Evolutionary conservation across 257 asterid species (phyloP).

Genomic region (Catharanthus roseus): DNA sequence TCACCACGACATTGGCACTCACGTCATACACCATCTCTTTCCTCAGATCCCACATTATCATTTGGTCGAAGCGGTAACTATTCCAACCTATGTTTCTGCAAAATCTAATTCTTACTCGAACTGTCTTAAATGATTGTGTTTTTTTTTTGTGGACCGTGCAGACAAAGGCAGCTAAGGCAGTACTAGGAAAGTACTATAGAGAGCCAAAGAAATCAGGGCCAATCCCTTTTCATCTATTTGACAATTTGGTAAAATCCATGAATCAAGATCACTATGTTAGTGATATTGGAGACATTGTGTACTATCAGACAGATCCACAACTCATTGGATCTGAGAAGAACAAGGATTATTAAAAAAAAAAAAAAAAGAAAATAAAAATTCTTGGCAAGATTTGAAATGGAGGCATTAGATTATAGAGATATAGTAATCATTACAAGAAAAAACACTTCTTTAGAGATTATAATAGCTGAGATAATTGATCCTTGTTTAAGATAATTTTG

Average conservation of each 20-base stretch:
- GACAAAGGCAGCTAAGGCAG: conserved; percentile 65
- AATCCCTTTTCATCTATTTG: conserved; percentile 56
- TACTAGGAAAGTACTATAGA: conserved; percentile 67
- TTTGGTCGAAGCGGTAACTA: conserved; percentile 76
- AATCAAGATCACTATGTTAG: conserved; percentile 64
- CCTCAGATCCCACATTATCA: conserved; percentile 95
- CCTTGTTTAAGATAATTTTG: background rate
- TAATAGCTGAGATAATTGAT: no score
- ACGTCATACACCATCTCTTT: conserved; percentile 78
- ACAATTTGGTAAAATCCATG: conserved; percentile 46
- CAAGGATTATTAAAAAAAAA: background rate
- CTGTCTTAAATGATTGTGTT: background rate
- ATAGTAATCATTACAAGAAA: no score
- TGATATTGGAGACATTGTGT: conserved; percentile 70
- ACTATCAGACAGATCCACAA: conserved; percentile 53
- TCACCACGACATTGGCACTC: conserved; percentile 92
- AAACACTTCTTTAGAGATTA: no score
- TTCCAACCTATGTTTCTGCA: conserved; percentile 6
- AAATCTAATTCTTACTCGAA: background rate
- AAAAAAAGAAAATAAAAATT: background rate
- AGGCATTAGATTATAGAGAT: no score
- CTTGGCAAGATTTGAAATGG: no score
- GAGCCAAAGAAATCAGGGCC: conserved; percentile 72
- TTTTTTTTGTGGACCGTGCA: conserved; percentile 20
- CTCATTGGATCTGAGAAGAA: background rate